Evolutionary conservation across 306 rosid genomes (phyloP), one percentile per base, ranked within the genome.

Genomic region (Chamaecrista fasciculata): DNA sequence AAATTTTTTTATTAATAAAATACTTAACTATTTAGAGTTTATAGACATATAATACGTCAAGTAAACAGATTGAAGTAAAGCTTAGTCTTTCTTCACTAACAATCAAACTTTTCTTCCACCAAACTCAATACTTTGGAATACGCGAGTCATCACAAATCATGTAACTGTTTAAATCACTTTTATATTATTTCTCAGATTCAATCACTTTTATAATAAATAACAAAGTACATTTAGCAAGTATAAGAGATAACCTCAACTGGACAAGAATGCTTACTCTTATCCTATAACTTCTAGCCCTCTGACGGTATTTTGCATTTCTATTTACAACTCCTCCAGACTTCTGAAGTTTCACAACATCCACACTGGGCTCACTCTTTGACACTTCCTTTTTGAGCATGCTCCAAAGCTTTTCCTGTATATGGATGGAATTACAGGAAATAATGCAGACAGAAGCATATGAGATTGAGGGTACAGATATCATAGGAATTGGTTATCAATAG

Each of bases 301-400:
- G 91, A 60, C 96, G 92, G 67, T 79, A 76, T 78, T 94, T 94
- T 39, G 76, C 80, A 57, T 85, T 88, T 74, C 99, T 86, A 36
- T 91, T 79, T 78, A 94, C 97, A 78, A 94, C 99, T 40, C 99
- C 99, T 34, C 99, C 99, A 5, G 99, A 94, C 76, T 81, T 91
- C 71, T 94, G 97, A 78, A 91, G 99, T 78, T 94, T 94, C 67
- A 94, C 99, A 43, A 94, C 97, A 51, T 91, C 97, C 76, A 94
- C 92, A 12, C 83, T 80, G 33, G 99, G 91, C 60, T 89, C 92
- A 65, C 78, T 85, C 86, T 79, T 89, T 46, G 87, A 80, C 11
- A 82, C 99, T 24, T 91, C 95, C 80, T 71, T 86, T 81, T 78
- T 86, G 62, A 94, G 97, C 99, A 86, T 82, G 81, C 96, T 94